Base-by-base conservation (phyloP, 257 asterid species). In the Scutellaria minor region DNA sequence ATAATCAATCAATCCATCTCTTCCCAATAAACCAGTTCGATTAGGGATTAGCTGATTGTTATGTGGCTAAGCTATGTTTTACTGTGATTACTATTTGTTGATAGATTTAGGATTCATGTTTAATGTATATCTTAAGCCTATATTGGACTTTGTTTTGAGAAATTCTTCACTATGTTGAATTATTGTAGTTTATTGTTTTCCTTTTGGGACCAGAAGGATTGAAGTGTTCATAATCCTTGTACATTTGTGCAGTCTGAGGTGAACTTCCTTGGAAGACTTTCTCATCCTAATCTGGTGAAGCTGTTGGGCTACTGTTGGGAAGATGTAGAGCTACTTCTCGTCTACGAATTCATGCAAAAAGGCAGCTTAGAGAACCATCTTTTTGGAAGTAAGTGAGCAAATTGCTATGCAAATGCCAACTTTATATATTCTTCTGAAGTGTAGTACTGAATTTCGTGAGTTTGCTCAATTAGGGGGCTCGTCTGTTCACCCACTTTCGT, bases 321-420 rank as follows among this genome's bases (percentile, higher is more conserved):
- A 77, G 96, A 84, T 6, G 78, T 55, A 27, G 98, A 93, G 83
- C 79, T 93, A 12, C 87, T 93, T 41, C 97, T 93, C 41, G 91
- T 90, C 57, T 93, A 93, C 24, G 97, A 93, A 58, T 93, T 87
- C 80, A 88, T 92, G 96, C 90, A 84, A n/a, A 92, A 92, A 71
- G 98, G 98, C 58, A 92, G 97, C 97, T 79, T 93, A 67, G 98
- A 93, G 89, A 90, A 93, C 80, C 98, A 93, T 78, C 95, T 93
- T 1, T 92, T 93, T 70, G 96, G 97, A 80, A 93, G 98, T 93
- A 82, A 84, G 96, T 9, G 12, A 20, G 42, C 14, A 47, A 6
- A 9, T 13, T 13, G 2, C 2, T 8, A 27, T 75, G 46, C 18
- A 51, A 13, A 31, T 31, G 5, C 5, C 37, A 31, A 4, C 37